Base-by-base conservation (phyloP, 2,329 filamentous ascomycete genomes). In the Herpomyces periplanetae region DNA sequence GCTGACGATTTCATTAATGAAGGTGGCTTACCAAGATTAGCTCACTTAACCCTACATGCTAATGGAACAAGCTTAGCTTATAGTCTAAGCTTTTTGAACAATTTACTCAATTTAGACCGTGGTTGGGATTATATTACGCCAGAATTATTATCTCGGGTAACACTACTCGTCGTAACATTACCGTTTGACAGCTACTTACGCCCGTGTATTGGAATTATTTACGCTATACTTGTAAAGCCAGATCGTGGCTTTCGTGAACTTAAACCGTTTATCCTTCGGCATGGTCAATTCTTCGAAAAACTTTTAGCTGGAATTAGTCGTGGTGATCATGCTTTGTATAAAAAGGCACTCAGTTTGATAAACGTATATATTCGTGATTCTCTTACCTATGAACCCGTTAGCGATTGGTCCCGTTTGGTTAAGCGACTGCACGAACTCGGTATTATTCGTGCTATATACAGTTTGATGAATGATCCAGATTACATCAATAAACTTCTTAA, bases 121-220 rank as follows among this genome's bases (percentile, higher is more conserved):
- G 80, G 80, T 23, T 96, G 80, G 80, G 73, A 91, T 26, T 56
- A 64, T 24, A 65, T 73, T 31, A 58, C 65, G 8, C 48, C 55
- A 23, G 62, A 68, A 30, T 44, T 75, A 19, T 55, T 43, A 39
- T 26, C 41, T 49, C 19, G 43, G 46, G 26, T 35, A 42, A 24
- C 41, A 45, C 24, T 31, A 37, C 49, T 96, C 19, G 69, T 91
- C 25, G 75, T 91, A 30, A 75, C 59, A 13, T 80, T 91, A 36
- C 80, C 75, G 10, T 51, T 96, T 24, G 80, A 96, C 39, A 96
- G 96, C 36, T 88, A 91, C 33, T 55, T 96, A 24, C 58, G 80
- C 26, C 80, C 80, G 31, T 75, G 75, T 32, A 87, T 96, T 65
- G 75, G 71, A 17, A 84, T 96, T 25, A 51, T 96, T 21, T 75